Evolutionary conservation across 2,329 filamentous ascomycete genomes (phyloP), one percentile per base, ranked within the genome.

Genomic region (Aureobasidium sp.): DNA sequence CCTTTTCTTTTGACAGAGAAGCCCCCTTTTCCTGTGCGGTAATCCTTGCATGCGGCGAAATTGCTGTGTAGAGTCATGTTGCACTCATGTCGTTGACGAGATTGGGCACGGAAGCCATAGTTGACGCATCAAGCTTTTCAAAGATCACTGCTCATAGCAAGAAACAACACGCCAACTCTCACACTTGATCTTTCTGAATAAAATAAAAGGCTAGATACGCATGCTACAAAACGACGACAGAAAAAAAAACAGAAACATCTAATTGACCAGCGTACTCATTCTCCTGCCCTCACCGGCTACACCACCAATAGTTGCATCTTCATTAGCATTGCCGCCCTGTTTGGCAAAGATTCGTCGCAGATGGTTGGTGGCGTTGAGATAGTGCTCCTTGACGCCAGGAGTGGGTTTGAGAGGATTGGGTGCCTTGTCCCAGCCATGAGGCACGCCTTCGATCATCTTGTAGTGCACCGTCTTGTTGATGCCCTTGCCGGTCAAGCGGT

Each of bases 391-490:
- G n/a, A 82, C 78, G 27, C 79, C 79, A 1, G 76, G 74, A 2
- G 79, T 79, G 37, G 79, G 79, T 52, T 77, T 78, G 27, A 83
- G 70, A 5, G 84, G 84, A 68, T 86, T 87, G 0, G 85, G 84
- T 31, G 81, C 81, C 73, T 88, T 88, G 68, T 88, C 86, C 81
- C 86, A 88, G 0, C 80, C 85, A 69, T 88, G 86, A 31, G 81
- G 79, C 25, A 85, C 84, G 2, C 78, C 82, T 3, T 77, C 74
- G 2, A 88, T 79, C 73, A 85, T 81, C 29, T 79, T 80, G 67
- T 85, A 86, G 57, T 77, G 74, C 1, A 88, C 81, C 8, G 78
- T 77, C 73, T 86, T 87, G 27, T 62, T 55, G 36, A 72, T 66
- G 9, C 68, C 68, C 25, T 65, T 64, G n/a, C 64, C 62, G 2